Evolutionary conservation across 768 basidiomycete species (phyloP), one percentile per base, ranked within the genome.

Genomic region (Xerocomus spinulosus): DNA sequence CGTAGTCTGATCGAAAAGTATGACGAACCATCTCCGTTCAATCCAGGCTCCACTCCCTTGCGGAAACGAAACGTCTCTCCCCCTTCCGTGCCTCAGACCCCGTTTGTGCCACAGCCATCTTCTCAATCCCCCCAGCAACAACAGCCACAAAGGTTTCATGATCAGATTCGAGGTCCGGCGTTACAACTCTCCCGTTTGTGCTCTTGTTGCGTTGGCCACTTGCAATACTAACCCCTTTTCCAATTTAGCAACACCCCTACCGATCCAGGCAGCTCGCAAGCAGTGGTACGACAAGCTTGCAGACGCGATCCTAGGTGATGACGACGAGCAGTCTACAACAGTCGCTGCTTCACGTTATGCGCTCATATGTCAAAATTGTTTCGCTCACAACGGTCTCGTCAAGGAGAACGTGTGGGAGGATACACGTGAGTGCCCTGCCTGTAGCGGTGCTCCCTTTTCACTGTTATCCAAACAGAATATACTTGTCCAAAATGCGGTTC

Each of bases 251-350:
- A 63, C 55, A 4, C 70, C 74, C 2, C 70, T 66, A 30, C 65
- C 65, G 69, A 62, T 57, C 73, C 64, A 57, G 54, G 42, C 78
- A 73, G 78, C 81, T 13, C 81, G 77, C 40, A 87, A 87, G 54
- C 82, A 81, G 35, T 89, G 90, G 87, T 88, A 83, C 59, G 92
- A 94, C 70, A 87, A 86, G 56, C 62, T 94, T 21, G 92, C 91
- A 0, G 92, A 94, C 62, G 85, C 85, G 4, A 72, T 95, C 36
- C 74, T 94, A 3, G 92, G 92, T 15, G 89, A 90, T 43, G 87
- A 87, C 40, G 85, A 87, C 26, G 59, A 56, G 14, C 54, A 61
- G 21, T 70, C 77, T 5, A 58, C 61, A 10, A 67, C 63, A 23
- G 63, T 67, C 39, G 60, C 72, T 18, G 51, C 78, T 58, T 57